phyloP scores from a whole-genome alignment of 495 filamentous ascomycete species.

The Glutinoglossum americanum region DNA sequence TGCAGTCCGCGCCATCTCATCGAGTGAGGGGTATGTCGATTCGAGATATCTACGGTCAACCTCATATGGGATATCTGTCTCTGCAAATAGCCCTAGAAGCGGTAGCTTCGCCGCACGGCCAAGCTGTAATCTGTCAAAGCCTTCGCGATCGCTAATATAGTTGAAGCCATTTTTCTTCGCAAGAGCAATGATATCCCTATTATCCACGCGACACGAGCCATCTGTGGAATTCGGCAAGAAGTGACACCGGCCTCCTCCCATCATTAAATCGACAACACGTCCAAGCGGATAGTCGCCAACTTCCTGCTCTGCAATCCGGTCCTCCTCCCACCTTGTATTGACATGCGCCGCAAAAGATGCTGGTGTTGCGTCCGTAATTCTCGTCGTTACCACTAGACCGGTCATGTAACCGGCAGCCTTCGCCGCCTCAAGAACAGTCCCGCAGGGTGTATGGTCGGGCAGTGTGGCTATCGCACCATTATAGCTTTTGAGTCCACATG shows the following conservation, averaged over 20 bases:
- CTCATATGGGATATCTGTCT: constrained; percentile 72
- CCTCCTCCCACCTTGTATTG: constrained; percentile 54
- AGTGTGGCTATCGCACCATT: constrained; percentile 86
- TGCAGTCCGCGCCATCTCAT: constrained; percentile 78
- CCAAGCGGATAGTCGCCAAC: constrained; percentile 73
- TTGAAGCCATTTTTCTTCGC: constrained; percentile 58
- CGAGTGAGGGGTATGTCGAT: constrained; percentile 66
- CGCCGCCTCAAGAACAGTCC: constrained; percentile 85
- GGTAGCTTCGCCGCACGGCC: constrained; percentile 62
- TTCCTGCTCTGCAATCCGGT: constrained; percentile 80
- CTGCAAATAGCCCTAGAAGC: constrained; percentile 68
- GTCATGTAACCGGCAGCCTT: constrained; percentile 81
- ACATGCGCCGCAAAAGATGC: constrained; percentile 89
- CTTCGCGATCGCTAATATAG: constrained; percentile 47
- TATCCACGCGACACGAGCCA: constrained; percentile 58
- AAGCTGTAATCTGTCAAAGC: constrained; percentile 54
- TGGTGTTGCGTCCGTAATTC: constrained; percentile 93
- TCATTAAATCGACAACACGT: constrained; percentile 67
- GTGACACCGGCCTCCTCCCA: constrained; percentile 84
- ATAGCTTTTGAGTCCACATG: constrained; percentile 78
- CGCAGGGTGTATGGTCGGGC: constrained; percentile 68
- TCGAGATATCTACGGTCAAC: constrained; percentile 63
- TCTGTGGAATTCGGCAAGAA: constrained; percentile 63
- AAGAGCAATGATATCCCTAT: constrained; percentile 41
- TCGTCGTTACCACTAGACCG: constrained; percentile 83